A percentile compares a stretch with the other conserved stretches of the same genome.
phyloP scores from a whole-genome alignment of 192 early-diverging fungal species.

The Pilobolus umbonatus region DNA sequence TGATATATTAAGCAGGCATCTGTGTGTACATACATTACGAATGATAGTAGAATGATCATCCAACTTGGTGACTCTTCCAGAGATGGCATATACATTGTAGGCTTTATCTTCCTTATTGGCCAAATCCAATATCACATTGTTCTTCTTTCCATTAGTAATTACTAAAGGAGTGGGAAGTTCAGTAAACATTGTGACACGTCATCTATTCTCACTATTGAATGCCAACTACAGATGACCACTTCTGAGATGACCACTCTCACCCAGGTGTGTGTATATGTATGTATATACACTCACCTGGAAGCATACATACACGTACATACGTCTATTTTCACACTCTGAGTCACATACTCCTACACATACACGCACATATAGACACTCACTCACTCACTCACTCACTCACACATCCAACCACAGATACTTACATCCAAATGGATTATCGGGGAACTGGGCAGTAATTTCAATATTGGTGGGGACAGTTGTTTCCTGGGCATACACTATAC shows the following conservation, averaged over 20 bases:
- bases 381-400: not conserved
- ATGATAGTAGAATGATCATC: constrained; percentile 30
- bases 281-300: no score
- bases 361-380: not conserved
- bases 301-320: no score
- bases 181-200: not conserved
- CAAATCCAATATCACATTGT: constrained; percentile 32
- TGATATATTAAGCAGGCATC: not conserved
- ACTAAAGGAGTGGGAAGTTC: constrained; percentile 26
- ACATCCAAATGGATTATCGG: constrained; percentile 39
- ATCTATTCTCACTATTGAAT: no score
- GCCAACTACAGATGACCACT: no score
- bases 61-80: constrained; percentile 26
- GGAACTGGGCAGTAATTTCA: constrained; percentile 29
- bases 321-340: no score
- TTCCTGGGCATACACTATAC: constrained; percentile 19
- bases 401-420: constrained; percentile 11
- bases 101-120: constrained; percentile 34
- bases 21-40: constrained; percentile 33
- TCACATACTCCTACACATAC: not conserved
- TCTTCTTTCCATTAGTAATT: constrained; percentile 42
- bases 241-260: not conserved
- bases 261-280: not conserved
- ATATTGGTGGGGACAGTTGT: constrained; percentile 5
- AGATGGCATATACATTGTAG: constrained; percentile 29